Conservation (phyloP, 768 basidiomycete genomes). For the Phylloporus rhodoxanthus region DNA sequence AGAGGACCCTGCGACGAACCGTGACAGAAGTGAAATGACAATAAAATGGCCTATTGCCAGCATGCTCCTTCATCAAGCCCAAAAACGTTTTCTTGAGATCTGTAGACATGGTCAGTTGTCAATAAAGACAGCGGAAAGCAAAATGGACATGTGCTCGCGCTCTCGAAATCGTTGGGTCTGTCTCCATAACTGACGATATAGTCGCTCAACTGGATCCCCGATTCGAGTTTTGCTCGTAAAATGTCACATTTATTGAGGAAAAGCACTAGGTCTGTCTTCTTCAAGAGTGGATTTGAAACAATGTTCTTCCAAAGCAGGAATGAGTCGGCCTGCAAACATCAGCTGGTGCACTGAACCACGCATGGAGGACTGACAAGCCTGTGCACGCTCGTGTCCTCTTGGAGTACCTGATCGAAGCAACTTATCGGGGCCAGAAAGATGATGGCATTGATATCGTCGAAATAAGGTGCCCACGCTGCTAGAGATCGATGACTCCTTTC, state of each 20-base stretch:
- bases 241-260: no score
- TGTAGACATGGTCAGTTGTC: no score
- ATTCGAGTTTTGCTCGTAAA: conserved; percentile 50
- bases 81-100: conserved; percentile 71
- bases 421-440: conserved; percentile 73
- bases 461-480: conserved; percentile 72
- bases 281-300: no score
- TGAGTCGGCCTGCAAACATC: no score
- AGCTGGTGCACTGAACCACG: background rate
- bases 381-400: conserved; percentile 58
- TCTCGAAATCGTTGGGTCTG: conserved; percentile 59
- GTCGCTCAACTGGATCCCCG: conserved; percentile 54
- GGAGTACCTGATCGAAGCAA: conserved; percentile 64
- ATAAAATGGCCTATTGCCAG: conserved; percentile 55
- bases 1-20: conserved; percentile 29
- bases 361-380: conserved; percentile 45
- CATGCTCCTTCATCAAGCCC: conserved; percentile 44
- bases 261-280: no score
- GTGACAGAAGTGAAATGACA: conserved; percentile 71
- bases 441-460: conserved; percentile 71
- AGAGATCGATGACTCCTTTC: conserved; percentile 2
- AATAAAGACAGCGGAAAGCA: background rate
- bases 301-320: no score
- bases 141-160: conserved; percentile 53
- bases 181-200: conserved; percentile 60